Base-by-base conservation (phyloP, 805 yeast genomes). In the Candida vartiovaarae region DNA sequence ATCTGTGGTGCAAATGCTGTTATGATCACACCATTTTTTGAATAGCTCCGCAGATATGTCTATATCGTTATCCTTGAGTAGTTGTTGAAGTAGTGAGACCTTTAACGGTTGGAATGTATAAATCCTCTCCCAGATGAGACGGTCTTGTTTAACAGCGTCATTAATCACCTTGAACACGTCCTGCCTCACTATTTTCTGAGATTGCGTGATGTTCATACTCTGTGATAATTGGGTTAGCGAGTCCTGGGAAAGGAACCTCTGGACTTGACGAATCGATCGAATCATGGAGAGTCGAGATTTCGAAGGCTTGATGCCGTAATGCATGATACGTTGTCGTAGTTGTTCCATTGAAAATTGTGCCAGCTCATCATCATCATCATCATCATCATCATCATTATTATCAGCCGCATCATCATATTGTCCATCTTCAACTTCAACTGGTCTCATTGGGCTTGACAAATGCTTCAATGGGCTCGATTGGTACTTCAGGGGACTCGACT, bases 231-330 rank as follows among this genome's bases (percentile, higher is more conserved):
- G 38, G 8, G 32, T 4, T n/a, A 47, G 9, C 2, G 59, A 51
- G 11, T 49, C 54, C 26, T 51, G 51, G n/a, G 44, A 41, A 4
- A 57, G 32, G 35, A 31, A 42, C 20, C 33, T 36, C 8, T 43
- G 11, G 7, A 54, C 47, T 26, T 46, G 42, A n/a, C 42, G 44
- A 10, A 57, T 32, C 2, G 59, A 49, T 23, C 46, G 32, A 30
- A 57, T 42, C 58, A 56, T 55, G 24, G 48, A 38, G 3, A 38
- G 20, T 36, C 46, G 48, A 3, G 53, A 45, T 32, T 45, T 54
- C 8, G 56, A 39, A 0, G 63, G 61, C 42, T 57, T 57, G 4
- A 57, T 25, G 0, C 61, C 61, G 42, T 50, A 59, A 10, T 50
- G 54, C 34, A 52, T 46, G 20, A 56, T 49, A 34, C 44, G 55